Percentiles rank a stretch among this genome's conserved stretches.
Conservation (phyloP, 208 protist genomes). For the Acanthamoeba quina region DNA sequence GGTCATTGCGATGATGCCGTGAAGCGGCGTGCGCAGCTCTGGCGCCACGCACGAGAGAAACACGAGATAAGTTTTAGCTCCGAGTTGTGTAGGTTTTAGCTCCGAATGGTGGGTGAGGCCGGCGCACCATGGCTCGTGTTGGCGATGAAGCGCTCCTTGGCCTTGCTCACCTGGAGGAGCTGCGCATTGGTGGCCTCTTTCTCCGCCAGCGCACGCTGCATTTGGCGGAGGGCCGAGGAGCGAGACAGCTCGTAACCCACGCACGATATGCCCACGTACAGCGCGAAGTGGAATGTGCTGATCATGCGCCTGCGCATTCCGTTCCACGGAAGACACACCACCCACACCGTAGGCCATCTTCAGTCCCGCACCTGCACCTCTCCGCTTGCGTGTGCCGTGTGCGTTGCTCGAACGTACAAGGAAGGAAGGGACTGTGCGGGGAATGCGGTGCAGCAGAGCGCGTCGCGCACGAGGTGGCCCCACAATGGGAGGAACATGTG, state of each 20-base stretch:
- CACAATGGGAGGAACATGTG: background rate
- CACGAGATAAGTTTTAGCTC: no score
- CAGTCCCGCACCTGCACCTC: background rate
- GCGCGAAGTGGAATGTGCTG: background rate
- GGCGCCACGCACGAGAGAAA: background rate
- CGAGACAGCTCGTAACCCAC: background rate
- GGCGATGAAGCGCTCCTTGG: background rate
- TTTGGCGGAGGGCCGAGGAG: background rate
- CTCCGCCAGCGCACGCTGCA: background rate
- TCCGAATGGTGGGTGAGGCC: background rate
- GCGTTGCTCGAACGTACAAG: background rate
- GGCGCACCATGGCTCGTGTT: conserved; percentile 14
- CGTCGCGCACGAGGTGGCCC: background rate
- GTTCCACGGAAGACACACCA: no score
- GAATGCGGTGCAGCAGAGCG: background rate
- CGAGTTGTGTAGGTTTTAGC: background rate
- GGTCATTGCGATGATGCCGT: background rate
- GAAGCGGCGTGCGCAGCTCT: conserved; percentile 19
- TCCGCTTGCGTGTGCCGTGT: background rate
- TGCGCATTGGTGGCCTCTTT: background rate
- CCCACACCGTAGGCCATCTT: background rate
- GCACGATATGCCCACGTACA: background rate
- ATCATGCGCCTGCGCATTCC: no score
- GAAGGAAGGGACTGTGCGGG: background rate
- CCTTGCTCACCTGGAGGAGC: background rate